A percentile compares a stretch with the other conserved stretches of the same genome.
Conservation (phyloP, 2,329 filamentous ascomycete species). For the Colletotrichum falcatum region DNA sequence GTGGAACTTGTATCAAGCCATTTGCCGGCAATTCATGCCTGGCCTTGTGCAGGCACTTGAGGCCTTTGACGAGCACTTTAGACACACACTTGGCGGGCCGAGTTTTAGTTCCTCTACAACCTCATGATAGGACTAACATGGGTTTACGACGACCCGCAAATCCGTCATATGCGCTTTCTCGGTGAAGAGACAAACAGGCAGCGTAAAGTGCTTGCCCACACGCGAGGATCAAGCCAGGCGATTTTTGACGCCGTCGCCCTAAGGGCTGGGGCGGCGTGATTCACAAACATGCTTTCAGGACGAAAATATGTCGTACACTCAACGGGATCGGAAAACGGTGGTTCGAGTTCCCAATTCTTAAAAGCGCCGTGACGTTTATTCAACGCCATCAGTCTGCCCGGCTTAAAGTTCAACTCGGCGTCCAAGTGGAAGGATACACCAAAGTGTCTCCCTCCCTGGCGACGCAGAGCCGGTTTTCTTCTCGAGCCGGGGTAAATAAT, state of each 20-base stretch:
- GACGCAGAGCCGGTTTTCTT: conserved; percentile 67
- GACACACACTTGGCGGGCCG: background rate
- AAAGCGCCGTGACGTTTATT: conserved; percentile 62
- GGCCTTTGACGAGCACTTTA: background rate
- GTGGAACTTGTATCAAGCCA: too few species aligned
- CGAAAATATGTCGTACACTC: conserved; percentile 66
- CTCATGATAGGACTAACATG: background rate
- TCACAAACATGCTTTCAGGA: background rate
- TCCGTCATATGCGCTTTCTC: background rate
- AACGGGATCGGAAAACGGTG: conserved; percentile 71
- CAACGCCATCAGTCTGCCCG: conserved; percentile 65
- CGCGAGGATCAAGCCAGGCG: background rate
- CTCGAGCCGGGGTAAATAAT: conserved; percentile 59
- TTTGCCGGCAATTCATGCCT: background rate
- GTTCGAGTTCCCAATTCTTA: conserved; percentile 73
- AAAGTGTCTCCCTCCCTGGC: conserved; percentile 45
- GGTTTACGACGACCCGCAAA: background rate
- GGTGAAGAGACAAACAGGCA: too few species aligned
- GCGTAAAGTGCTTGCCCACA: background rate
- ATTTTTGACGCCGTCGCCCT: background rate
- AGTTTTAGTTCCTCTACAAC: background rate
- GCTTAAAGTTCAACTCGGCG: conserved; percentile 66
- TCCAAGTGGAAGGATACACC: conserved; percentile 50
- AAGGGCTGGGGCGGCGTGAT: background rate
- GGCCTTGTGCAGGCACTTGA: background rate